Evolutionary conservation across 73 alveolate species (phyloP).

Genomic region (Tetrahymena malaccensis): DNA sequence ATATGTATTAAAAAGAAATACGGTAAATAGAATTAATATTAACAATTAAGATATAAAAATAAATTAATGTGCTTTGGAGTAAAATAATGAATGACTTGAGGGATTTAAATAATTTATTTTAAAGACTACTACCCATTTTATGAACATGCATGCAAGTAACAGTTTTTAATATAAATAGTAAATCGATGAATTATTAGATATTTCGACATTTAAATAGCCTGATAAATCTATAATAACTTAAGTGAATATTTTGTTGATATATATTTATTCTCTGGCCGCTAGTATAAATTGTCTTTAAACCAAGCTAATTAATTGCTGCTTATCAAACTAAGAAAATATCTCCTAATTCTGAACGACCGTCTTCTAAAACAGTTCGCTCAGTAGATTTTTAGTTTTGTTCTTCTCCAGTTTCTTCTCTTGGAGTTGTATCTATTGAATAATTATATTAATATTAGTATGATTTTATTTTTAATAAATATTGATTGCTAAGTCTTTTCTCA

Average conservation of each 20-base stretch:
- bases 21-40: too few relatives aligned
- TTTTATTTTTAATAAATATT: background rate
- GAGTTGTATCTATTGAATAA: constrained; percentile 68
- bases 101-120: background rate
- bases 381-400: constrained; percentile 83
- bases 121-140: background rate
- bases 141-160: background rate
- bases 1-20: too few relatives aligned
- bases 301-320: background rate
- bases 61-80: background rate
- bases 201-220: background rate
- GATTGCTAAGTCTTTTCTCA: background rate
- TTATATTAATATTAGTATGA: background rate
- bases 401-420: constrained; percentile 95
- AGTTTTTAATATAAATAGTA: background rate
- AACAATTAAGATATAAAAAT: background rate
- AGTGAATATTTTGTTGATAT: background rate
- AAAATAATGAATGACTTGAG: background rate
- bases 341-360: background rate
- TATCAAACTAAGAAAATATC: background rate
- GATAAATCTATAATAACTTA: constrained; percentile 6
- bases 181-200: background rate
- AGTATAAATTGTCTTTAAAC: constrained; percentile 20
- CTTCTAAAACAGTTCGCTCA: constrained; percentile 17
- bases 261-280: constrained; percentile 12